These are phyloP conservation scores for Plasmodium vinckei DNA, from an alignment of 169 alveolate species.

Conservation along the genomic window DNA sequence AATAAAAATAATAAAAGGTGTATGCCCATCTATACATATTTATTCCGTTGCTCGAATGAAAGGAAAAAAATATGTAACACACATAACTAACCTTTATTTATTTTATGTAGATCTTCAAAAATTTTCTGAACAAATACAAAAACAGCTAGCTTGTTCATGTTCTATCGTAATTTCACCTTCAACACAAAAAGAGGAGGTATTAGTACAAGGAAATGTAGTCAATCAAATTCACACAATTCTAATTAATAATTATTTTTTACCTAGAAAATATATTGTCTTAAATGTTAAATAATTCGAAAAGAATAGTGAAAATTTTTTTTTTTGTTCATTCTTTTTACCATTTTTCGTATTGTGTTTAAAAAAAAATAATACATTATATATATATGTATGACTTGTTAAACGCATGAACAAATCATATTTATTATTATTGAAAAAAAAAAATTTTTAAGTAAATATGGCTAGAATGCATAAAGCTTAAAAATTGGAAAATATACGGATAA, in stretches of 20 bases:
- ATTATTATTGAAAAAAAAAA: no score
- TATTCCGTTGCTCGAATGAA: constrained; percentile 70
- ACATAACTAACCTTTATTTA: constrained; percentile 48
- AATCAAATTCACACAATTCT: constrained; percentile 36
- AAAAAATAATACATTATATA: no score
- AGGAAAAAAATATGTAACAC: constrained; percentile 69
- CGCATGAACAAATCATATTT: no score
- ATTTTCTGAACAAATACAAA: constrained; percentile 51
- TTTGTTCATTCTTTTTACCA: no score
- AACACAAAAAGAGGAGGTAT: constrained; percentile 66
- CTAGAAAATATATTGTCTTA: constrained; percentile 37
- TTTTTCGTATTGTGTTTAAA: no score
- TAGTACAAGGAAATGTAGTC: constrained; percentile 69
- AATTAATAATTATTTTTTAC: constrained; percentile 20
- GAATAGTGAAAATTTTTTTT: background rate
- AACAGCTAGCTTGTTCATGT: constrained; percentile 70
- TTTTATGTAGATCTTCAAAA: constrained; percentile 56
- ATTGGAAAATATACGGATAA: no score
- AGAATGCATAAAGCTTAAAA: no score
- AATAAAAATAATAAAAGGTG: constrained; percentile 41
- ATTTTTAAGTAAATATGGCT: no score
- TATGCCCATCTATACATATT: constrained; percentile 68
- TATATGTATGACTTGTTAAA: no score
- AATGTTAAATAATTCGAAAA: background rate
- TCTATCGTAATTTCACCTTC: constrained; percentile 45